Conservation (phyloP, 768 basidiomycete genomes). For the Tulasnella sp. region DNA sequence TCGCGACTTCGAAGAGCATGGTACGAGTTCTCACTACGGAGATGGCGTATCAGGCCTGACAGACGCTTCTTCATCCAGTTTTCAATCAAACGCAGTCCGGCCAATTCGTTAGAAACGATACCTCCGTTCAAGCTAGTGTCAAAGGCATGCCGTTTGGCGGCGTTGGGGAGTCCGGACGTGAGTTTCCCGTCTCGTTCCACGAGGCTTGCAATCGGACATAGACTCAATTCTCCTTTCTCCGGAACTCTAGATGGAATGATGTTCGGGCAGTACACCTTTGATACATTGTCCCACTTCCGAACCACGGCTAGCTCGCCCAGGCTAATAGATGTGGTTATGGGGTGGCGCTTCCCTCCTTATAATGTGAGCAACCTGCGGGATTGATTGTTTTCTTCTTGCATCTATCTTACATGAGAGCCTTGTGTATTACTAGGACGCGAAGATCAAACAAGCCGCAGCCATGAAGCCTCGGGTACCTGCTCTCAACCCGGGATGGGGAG, state of each 20-base stretch:
- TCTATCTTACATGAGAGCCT: neutral
- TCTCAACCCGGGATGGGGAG: neutral
- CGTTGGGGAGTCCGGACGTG: conserved; percentile 71
- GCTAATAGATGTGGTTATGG: conserved; percentile 47
- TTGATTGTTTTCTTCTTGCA: neutral
- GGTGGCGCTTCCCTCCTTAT: conserved; percentile 49
- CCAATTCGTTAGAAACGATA: conserved; percentile 71
- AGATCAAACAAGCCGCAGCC: neutral
- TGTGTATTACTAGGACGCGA: neutral
- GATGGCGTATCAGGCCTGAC: neutral
- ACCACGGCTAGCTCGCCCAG: conserved; percentile 53
- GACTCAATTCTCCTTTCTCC: neutral
- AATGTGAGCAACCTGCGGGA: conserved; percentile 36
- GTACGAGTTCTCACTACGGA: conserved; percentile 44
- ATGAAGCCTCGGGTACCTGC: neutral
- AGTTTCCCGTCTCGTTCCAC: conserved; percentile 40
- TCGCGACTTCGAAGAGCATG: conserved; percentile 60
- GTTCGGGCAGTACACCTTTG: conserved; percentile 74
- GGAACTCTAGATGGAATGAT: conserved; percentile 53
- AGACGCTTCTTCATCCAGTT: conserved; percentile 50
- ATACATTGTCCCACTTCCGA: conserved; percentile 76
- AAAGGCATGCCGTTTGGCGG: conserved; percentile 76
- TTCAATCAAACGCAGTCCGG: conserved; percentile 73
- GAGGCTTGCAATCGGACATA: neutral
- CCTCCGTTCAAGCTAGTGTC: conserved; percentile 58